phyloP scores from a whole-genome alignment of 257 asterid species.

The Penstemon eatonii region DNA sequence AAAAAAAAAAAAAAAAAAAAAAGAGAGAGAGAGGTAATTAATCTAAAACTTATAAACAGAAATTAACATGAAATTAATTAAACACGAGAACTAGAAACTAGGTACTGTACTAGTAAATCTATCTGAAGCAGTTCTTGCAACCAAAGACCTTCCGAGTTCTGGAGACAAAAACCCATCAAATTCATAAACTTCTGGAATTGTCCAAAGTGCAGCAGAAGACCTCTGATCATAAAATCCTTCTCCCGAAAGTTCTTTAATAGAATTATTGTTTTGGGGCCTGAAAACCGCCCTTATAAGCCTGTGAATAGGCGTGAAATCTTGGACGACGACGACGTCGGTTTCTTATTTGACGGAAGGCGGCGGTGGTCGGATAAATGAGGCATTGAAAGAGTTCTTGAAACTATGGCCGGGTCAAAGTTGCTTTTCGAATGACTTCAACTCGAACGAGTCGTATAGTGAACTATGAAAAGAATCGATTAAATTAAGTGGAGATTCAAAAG shows the following conservation, averaged over 20 bases:
- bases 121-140: conserved; percentile 51
- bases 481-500: no score
- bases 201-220: conserved; percentile 36
- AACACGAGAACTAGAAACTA: conserved; percentile 44
- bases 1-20: background rate
- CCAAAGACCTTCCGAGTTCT: conserved; percentile 42
- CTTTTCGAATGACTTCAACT: conserved; percentile 56
- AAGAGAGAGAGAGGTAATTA: no score
- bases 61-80: no score
- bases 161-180: conserved; percentile 42
- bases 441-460: conserved; percentile 77
- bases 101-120: conserved; percentile 37
- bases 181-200: conserved; percentile 54
- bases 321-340: conserved; percentile 36
- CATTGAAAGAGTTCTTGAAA: conserved; percentile 68
- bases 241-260: background rate
- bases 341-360: conserved; percentile 35
- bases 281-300: no score
- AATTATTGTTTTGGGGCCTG: no score
- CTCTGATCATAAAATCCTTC: conserved; percentile 35
- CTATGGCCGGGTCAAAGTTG: conserved; percentile 65
- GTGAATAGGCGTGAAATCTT: conserved; percentile 57
- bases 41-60: no score
- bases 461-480: no score
- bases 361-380: conserved; percentile 63